Percentiles rank a stretch among this genome's conserved stretches.
These are phyloP conservation scores for Tolypocladium ovalisporum DNA, from an alignment of 2,329 filamentous ascomycete species.

Conservation along the genomic window DNA sequence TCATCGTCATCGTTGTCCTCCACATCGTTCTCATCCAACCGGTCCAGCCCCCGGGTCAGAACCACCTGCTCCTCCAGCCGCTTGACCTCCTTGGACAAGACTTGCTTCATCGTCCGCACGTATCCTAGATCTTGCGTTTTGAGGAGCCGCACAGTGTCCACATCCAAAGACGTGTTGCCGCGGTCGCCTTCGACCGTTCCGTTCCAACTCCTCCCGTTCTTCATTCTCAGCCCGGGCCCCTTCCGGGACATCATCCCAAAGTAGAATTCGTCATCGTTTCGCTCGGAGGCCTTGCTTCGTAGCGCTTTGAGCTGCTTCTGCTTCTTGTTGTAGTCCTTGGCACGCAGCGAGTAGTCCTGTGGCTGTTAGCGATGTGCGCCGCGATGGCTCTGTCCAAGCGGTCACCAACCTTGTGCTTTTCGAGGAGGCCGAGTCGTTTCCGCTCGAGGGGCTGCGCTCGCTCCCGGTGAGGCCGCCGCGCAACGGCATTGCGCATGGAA, in stretches of 20 bases:
- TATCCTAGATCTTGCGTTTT: constrained; percentile 62
- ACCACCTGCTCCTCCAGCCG: constrained; percentile 43
- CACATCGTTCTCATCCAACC: constrained; percentile 21
- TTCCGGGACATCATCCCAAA: constrained; percentile 56
- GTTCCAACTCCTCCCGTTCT: constrained; percentile 38
- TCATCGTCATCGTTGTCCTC: constrained; percentile 20
- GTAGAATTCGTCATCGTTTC: constrained; percentile 66
- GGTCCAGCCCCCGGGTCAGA: constrained; percentile 26
- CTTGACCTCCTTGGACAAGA: constrained; percentile 46
- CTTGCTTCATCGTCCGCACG: constrained; percentile 50
- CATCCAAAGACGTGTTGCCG: constrained; percentile 42
- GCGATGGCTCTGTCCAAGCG: not conserved
- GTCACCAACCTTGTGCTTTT: constrained; percentile 73
- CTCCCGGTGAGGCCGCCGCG: constrained; percentile 80
- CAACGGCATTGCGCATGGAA: constrained; percentile 53
- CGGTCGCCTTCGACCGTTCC: constrained; percentile 48
- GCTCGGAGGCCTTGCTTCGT: constrained; percentile 49
- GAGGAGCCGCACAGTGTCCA: constrained; percentile 49
- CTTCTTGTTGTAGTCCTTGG: constrained; percentile 56
- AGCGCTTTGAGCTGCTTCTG: constrained; percentile 49
- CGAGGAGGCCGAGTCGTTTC: constrained; percentile 77
- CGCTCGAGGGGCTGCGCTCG: constrained; percentile 79
- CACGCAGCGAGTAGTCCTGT: constrained; percentile 54
- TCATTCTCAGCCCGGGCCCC: constrained; percentile 39
- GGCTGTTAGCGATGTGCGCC: constrained; percentile 1